A percentile compares a stretch with the other conserved stretches of the same genome.
These are phyloP conservation scores for Capsicum pubescens DNA, from an alignment of 257 asterid genomes.

Conservation along the genomic window DNA sequence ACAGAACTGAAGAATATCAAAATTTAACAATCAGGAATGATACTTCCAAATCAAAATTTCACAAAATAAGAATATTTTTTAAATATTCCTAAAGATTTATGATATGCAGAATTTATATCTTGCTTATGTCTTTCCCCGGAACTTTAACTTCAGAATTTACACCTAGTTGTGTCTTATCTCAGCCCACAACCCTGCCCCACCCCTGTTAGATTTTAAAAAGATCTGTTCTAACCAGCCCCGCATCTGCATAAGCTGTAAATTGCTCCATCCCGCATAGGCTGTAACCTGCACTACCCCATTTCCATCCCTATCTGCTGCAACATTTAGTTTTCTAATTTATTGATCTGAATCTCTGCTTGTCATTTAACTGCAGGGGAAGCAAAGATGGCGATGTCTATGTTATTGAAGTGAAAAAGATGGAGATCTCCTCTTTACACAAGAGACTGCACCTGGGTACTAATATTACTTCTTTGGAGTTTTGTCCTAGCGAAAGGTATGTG, in stretches of 20 bases:
- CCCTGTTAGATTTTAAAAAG: too few species aligned
- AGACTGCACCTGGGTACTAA: conserved; percentile 86
- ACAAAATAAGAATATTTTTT: neutral
- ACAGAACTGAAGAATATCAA: neutral
- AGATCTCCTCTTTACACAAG: conserved; percentile 77
- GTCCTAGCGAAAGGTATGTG: conserved; percentile 88
- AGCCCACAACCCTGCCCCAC: too few species aligned
- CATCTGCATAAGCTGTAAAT: neutral
- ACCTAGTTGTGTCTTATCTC: too few species aligned
- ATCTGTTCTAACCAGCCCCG: neutral
- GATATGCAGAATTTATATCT: too few species aligned
- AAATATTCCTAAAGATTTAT: too few species aligned
- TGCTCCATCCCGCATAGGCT: neutral
- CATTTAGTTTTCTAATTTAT: neutral
- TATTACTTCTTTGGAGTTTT: conserved; percentile 76
- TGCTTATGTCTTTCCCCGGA: too few species aligned
- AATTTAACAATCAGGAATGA: neutral
- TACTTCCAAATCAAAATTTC: neutral
- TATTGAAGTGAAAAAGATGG: conserved; percentile 87
- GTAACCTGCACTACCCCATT: neutral
- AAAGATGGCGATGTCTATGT: conserved; percentile 94
- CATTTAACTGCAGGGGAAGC: conserved; percentile 66
- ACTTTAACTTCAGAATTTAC: too few species aligned
- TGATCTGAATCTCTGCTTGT: conserved; percentile 11
- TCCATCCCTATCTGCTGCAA: neutral